Evolutionary conservation across 1,284 basidiomycete species (phyloP).

Genomic region (Sanghuangporus sanghuang): DNA sequence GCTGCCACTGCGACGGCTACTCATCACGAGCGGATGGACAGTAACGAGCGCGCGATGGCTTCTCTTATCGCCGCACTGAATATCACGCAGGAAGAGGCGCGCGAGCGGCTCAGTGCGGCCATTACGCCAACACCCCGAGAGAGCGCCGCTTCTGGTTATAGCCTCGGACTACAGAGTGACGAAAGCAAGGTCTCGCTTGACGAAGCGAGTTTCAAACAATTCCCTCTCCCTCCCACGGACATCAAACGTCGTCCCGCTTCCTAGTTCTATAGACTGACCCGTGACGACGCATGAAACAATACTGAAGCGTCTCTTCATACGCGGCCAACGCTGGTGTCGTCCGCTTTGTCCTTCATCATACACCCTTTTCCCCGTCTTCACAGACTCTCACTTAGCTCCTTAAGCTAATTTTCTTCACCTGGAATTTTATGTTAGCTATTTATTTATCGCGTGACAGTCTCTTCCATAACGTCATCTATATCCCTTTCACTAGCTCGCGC

Average conservation of each 20-base stretch:
- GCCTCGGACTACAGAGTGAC: not conserved
- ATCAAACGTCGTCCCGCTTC: slow-evolving; percentile 8
- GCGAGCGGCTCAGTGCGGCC: slow-evolving; percentile 12
- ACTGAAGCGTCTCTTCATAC: too few relatives aligned
- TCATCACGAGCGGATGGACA: slow-evolving; percentile 10
- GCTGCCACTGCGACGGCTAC: not conserved
- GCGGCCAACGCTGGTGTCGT: not conserved
- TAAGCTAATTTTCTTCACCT: not conserved
- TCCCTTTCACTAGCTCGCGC: not conserved
- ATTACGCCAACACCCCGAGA: slow-evolving; percentile 9
- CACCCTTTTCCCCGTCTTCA: not conserved
- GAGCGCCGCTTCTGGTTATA: slow-evolving; percentile 1
- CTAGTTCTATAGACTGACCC: not conserved
- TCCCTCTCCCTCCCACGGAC: slow-evolving; percentile 14
- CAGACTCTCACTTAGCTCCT: not conserved
- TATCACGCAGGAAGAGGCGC: slow-evolving; percentile 16
- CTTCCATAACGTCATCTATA: not conserved
- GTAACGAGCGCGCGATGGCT: slow-evolving; percentile 13
- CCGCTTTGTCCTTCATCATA: not conserved
- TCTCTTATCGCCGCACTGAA: slow-evolving; percentile 17
- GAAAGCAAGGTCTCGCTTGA: slow-evolving; percentile 7
- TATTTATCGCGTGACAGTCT: not conserved
- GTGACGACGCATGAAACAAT: not conserved
- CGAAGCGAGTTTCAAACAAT: slow-evolving; percentile 5
- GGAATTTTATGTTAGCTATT: not conserved